These are phyloP conservation scores for Trypanosoma platydactyli DNA, from an alignment of 208 protist genomes.

Conservation along the genomic window DNA sequence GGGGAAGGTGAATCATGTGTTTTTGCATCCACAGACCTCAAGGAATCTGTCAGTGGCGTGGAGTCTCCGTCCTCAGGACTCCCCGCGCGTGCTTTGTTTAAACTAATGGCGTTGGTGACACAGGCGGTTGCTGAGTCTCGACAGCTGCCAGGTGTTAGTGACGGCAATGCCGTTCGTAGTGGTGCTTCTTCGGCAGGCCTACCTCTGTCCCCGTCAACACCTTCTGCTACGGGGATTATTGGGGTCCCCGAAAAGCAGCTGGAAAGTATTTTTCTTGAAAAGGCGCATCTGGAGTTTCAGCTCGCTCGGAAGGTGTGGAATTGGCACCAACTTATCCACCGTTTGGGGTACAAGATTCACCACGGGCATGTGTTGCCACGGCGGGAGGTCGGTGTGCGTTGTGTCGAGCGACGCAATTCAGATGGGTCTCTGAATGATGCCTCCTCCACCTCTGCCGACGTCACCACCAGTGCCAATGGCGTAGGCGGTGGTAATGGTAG, in stretches of 20 bases:
- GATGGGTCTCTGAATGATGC: slow-evolving; percentile 17
- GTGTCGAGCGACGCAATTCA: slow-evolving; percentile 21
- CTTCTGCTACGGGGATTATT: background rate
- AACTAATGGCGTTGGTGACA: slow-evolving; percentile 28
- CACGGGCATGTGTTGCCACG: slow-evolving; percentile 49
- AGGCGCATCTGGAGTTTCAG: slow-evolving; percentile 56
- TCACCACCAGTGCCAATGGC: too few relatives aligned
- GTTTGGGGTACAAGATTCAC: slow-evolving; percentile 68
- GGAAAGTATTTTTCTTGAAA: slow-evolving; percentile 34
- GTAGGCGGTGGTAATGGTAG: background rate
- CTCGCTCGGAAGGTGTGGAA: slow-evolving; percentile 75
- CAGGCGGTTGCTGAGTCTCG: slow-evolving; percentile 20
- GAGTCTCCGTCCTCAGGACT: slow-evolving; percentile 8
- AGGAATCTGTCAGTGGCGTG: slow-evolving; percentile 7
- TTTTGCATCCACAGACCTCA: slow-evolving; percentile 46
- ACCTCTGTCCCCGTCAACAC: background rate
- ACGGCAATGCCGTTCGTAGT: background rate
- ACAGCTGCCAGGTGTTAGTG: background rate
- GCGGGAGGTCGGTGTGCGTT: slow-evolving; percentile 52
- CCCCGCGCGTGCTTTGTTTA: slow-evolving; percentile 27
- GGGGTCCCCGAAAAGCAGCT: slow-evolving; percentile 40
- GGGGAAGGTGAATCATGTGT: slow-evolving; percentile 62
- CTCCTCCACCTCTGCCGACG: background rate
- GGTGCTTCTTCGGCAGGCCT: background rate
- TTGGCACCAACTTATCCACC: slow-evolving; percentile 80